Percentiles rank a stretch among this genome's conserved stretches.
Conservation (phyloP, 148 eudicot species). For the Rhododendron molle region DNA sequence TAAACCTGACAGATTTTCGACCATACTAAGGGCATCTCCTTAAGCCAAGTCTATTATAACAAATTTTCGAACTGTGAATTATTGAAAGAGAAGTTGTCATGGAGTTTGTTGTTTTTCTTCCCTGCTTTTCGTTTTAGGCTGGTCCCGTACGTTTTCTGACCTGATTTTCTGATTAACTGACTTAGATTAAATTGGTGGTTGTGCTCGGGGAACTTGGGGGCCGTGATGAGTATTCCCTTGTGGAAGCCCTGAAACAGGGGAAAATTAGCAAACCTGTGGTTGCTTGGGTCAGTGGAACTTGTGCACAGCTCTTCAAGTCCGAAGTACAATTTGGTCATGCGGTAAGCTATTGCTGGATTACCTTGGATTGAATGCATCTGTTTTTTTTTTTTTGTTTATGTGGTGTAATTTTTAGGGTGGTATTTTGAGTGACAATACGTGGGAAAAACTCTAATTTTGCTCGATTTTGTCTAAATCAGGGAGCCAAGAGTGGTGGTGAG, state of each 20-base stretch:
- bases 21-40: not conserved
- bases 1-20: not conserved
- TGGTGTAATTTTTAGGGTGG: not conserved
- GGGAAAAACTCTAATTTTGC: not conserved
- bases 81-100: not conserved
- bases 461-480: constrained; percentile 37
- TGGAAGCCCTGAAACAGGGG: constrained; percentile 95
- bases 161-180: constrained; percentile 13
- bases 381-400: not conserved
- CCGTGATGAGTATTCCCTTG: constrained; percentile 94
- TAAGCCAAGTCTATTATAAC: not conserved
- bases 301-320: constrained; percentile 92
- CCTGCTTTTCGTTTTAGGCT: not conserved
- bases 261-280: constrained; percentile 90
- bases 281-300: constrained; percentile 99
- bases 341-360: constrained; percentile 39
- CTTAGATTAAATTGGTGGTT: constrained; percentile 87
- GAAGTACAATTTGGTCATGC: constrained; percentile 99
- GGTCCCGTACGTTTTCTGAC: constrained; percentile 3
- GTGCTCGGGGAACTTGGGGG: constrained; percentile 99
- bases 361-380: not conserved
- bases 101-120: not conserved
- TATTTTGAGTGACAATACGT: not conserved
- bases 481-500: constrained; percentile 97
- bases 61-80: not conserved